phyloP scores from a whole-genome alignment of 805 yeast species.

The Yamadazyma tumulicola region DNA sequence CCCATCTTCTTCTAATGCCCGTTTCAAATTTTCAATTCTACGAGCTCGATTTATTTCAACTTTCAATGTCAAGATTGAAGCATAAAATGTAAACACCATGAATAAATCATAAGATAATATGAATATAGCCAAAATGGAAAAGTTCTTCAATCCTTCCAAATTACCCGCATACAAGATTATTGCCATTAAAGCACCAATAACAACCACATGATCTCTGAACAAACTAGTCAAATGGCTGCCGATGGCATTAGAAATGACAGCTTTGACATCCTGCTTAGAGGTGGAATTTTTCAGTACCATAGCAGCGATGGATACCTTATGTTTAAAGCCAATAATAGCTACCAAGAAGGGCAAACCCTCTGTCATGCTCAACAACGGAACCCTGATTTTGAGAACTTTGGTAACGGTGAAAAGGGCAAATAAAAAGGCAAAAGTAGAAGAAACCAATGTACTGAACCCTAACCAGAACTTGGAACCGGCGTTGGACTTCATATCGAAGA shows the following conservation, averaged over 20 bases:
- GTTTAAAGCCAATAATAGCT: constrained; percentile 87
- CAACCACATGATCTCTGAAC: constrained; percentile 72
- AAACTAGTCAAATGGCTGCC: constrained; percentile 46
- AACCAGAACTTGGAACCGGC: constrained; percentile 88
- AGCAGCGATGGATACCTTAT: constrained; percentile 69
- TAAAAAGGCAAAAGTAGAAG: constrained; percentile 79
- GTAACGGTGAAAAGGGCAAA: constrained; percentile 66
- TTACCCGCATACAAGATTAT: constrained; percentile 63
- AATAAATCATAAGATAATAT: constrained; percentile 69
- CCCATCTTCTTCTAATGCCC: constrained; percentile 91
- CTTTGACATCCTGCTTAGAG: constrained; percentile 39
- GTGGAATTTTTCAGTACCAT: constrained; percentile 46
- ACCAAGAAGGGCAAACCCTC: constrained; percentile 95
- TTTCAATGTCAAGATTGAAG: constrained; percentile 82
- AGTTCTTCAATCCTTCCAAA: constrained; percentile 72
- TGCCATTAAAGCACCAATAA: constrained; percentile 66
- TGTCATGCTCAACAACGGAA: constrained; percentile 70
- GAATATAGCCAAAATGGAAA: constrained; percentile 70
- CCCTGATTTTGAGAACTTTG: constrained; percentile 51
- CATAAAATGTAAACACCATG: constrained; percentile 73
- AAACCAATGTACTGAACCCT: constrained; percentile 70
- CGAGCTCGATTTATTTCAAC: constrained; percentile 85
- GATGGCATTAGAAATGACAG: constrained; percentile 42
- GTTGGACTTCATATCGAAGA: constrained; percentile 61
- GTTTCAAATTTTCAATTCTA: constrained; percentile 71